Evolutionary conservation across 768 basidiomycete species (phyloP).

Genomic region (Trametopsis cervina): DNA sequence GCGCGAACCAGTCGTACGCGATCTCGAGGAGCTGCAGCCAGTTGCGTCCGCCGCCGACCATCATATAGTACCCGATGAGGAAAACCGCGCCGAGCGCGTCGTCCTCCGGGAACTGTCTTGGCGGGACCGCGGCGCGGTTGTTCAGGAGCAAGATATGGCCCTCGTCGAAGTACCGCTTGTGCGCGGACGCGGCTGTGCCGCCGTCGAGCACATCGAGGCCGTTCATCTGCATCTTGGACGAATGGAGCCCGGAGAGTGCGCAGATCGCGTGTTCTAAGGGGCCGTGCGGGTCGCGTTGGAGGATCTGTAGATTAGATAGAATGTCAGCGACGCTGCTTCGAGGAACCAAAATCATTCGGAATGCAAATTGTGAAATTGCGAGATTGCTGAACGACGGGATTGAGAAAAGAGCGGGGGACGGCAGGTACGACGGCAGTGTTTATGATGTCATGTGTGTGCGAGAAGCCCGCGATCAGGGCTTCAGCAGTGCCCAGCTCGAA

Average conservation of each 20-base stretch:
- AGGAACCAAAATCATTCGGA: too few species aligned
- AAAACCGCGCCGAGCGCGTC: constrained; percentile 78
- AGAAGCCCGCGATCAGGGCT: background rate
- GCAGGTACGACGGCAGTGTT: constrained; percentile 5
- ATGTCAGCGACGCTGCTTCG: constrained; percentile 10
- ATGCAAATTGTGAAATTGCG: background rate
- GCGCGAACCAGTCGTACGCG: constrained; percentile 69
- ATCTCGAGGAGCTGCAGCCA: constrained; percentile 69
- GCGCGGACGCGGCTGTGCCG: constrained; percentile 44
- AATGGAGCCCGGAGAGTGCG: constrained; percentile 69
- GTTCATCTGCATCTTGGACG: constrained; percentile 12
- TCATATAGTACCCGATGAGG: constrained; percentile 64
- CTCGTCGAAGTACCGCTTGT: constrained; percentile 61
- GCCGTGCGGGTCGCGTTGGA: constrained; percentile 61
- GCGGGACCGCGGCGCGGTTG: constrained; percentile 34
- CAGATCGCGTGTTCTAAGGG: constrained; percentile 68
- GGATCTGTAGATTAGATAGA: constrained; percentile 33
- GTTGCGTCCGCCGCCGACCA: constrained; percentile 59
- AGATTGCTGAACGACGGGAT: background rate
- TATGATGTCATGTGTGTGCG: constrained; percentile 5
- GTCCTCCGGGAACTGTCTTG: constrained; percentile 41
- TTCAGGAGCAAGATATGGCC: constrained; percentile 54
- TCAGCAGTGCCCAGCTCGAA: constrained; percentile 1
- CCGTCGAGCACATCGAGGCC: constrained; percentile 38
- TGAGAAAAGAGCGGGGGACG: background rate